phyloP scores from a whole-genome alignment of 345 rosid species.

The Salix exigua region DNA sequence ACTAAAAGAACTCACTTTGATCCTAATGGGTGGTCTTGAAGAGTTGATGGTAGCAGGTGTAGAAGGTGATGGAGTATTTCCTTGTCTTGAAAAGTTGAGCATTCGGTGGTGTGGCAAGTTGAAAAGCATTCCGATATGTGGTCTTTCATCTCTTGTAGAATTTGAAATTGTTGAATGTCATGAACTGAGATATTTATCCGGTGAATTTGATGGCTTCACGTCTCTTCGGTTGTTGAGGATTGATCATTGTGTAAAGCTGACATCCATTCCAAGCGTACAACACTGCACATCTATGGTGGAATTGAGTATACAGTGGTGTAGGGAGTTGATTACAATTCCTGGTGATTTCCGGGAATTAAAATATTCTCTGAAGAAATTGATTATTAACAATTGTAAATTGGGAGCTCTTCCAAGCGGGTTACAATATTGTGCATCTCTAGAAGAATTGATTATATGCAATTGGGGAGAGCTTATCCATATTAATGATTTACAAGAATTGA shows the following conservation, averaged over 20 bases:
- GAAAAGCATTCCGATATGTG: constrained; percentile 1
- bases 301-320: not conserved
- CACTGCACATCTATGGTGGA: not conserved
- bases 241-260: not conserved
- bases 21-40: too few relatives aligned
- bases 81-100: constrained; percentile 11
- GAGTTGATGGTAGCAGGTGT: too few relatives aligned
- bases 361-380: not conserved
- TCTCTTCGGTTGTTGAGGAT: not conserved
- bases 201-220: not conserved
- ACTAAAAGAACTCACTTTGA: too few relatives aligned
- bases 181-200: not conserved
- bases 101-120: not conserved
- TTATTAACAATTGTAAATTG: not conserved
- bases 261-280: not conserved
- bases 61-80: not conserved
- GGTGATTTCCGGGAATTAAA: not conserved
- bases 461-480: not conserved
- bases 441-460: not conserved
- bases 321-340: not conserved
- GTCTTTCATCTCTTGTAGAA: not conserved
- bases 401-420: constrained; percentile 6
- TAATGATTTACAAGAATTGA: too few relatives aligned
- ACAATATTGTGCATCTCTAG: constrained; percentile 4
- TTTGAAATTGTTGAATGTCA: not conserved